Evolutionary conservation across 140 eudicot species (phyloP), one percentile per base, ranked within the genome.

Genomic region (Erigeron philadelphicus): DNA sequence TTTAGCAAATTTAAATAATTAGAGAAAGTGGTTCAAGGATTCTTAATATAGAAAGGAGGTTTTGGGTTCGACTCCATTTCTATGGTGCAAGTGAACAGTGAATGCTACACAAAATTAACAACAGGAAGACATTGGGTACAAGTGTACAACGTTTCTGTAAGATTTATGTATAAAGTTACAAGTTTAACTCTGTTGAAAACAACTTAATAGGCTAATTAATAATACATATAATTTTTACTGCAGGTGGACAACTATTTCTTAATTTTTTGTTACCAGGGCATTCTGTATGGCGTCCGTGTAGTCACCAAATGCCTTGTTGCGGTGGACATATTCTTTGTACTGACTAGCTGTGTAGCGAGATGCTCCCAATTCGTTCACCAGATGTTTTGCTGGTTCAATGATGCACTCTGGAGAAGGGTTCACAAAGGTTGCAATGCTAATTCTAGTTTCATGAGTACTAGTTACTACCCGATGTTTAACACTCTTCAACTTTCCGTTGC

Each of bases 401-500:
- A 75, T 19, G 83, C 78, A 65, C 19, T 82, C 81, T 5, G 65
- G 77, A 17, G 76, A 58, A 13, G 86, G 86, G 66, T 66, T 78
- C 64, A 82, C 79, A 68, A 78, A 71, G 12, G 81, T 74, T 41
- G 75, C 86, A 5, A 78, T 67, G 72, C 81, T 74, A 65, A 35
- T 42, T 48, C 86, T 71, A 8, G 77, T 43, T 57, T 77, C 73
- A 0, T 25, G 43, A n/a, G 69, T 70, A 12, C 50, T 75, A 12
- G 75, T 78, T 53, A 78, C 81, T 3, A 75, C 86, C 3, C 81
- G 75, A 38, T 82, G 86, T 59, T 75, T 69, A 13, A 49, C 64
- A 60, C 83, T 82, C 59, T 11, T 82, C 49, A 82, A 41, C 75
- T 61, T 78, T 15, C 70, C 78, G 40, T 82, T 82, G 71, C 86